These are phyloP conservation scores for Carex arenaria DNA, from an alignment of 202 grass and related monocot genomes.

Conservation along the genomic window DNA sequence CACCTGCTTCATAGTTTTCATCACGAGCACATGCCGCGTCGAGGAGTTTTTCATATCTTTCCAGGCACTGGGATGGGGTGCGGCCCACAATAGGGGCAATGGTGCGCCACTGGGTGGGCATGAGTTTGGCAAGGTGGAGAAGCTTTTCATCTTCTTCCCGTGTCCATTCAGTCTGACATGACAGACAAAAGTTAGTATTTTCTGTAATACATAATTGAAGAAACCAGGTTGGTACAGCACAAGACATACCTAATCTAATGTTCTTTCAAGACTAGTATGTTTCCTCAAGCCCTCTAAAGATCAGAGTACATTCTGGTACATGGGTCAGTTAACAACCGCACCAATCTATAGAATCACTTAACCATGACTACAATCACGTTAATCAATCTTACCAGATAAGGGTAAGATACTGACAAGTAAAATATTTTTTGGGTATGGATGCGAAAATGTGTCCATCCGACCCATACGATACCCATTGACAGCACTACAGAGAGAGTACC, in stretches of 20 bases:
- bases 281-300: neutral
- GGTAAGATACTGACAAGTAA: too few relatives aligned
- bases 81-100: slow-evolving; percentile 93
- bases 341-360: neutral
- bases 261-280: neutral
- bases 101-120: slow-evolving; percentile 96
- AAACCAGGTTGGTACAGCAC: neutral
- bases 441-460: neutral
- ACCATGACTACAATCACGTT: too few relatives aligned
- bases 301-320: neutral
- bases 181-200: slow-evolving; percentile 24
- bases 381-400: too few relatives aligned
- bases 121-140: slow-evolving; percentile 95
- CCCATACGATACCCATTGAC: too few relatives aligned
- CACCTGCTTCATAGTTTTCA: slow-evolving; percentile 77
- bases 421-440: too few relatives aligned
- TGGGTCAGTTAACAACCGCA: neutral
- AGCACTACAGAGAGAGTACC: slow-evolving; percentile 28
- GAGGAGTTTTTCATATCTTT: slow-evolving; percentile 82
- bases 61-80: slow-evolving; percentile 81
- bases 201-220: neutral
- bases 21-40: slow-evolving; percentile 86
- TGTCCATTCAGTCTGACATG: slow-evolving; percentile 87
- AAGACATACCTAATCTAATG: neutral
- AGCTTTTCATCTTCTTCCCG: slow-evolving; percentile 96